phyloP scores from a whole-genome alignment of 1,284 basidiomycete species.

The Melampsora larici-populina region DNA sequence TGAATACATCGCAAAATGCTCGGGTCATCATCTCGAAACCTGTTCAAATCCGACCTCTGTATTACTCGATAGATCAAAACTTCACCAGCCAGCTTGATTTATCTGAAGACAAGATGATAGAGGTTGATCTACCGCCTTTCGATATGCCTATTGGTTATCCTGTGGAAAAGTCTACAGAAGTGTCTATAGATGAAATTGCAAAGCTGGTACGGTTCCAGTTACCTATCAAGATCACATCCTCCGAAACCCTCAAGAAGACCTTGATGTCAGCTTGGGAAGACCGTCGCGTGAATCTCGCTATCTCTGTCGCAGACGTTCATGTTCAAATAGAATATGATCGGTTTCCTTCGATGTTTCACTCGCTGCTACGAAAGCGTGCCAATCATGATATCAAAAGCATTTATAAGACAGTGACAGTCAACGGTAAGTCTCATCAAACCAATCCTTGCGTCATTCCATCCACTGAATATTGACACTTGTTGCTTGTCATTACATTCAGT shows the following conservation, averaged over 20 bases:
- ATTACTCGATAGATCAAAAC: not conserved
- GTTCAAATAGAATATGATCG: not conserved
- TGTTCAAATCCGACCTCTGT: not conserved
- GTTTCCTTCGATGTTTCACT: not conserved
- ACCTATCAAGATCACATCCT: not conserved
- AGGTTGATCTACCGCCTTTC: not conserved
- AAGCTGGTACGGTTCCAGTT: not conserved
- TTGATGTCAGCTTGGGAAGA: not conserved
- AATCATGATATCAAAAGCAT: slow-evolving; percentile 1
- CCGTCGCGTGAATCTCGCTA: not conserved
- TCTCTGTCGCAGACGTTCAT: not conserved
- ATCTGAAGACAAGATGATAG: not conserved
- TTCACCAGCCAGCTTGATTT: not conserved
- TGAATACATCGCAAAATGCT: not conserved
- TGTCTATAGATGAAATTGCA: not conserved
- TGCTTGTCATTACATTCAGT: not conserved
- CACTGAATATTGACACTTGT: not conserved
- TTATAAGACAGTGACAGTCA: not conserved
- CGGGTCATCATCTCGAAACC: not conserved
- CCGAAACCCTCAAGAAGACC: not conserved
- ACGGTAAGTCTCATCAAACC: slow-evolving; percentile 1
- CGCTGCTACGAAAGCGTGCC: not conserved
- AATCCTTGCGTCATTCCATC: too few species aligned
- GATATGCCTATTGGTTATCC: not conserved
- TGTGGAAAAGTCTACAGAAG: not conserved